Evolutionary conservation across 176 grass and related monocot genomes (phyloP), one percentile per base, ranked within the genome.

Genomic region (Juncus inflexus): DNA sequence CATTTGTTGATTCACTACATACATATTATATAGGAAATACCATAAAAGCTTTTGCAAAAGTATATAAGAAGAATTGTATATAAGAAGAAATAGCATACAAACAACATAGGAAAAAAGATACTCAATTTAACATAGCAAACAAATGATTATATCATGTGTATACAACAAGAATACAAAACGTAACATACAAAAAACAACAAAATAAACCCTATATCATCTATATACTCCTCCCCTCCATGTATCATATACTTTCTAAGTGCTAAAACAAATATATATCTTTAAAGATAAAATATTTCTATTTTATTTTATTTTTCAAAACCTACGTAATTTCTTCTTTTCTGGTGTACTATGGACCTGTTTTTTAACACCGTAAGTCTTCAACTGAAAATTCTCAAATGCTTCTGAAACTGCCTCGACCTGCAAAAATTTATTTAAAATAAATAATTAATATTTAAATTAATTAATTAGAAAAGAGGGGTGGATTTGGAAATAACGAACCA

Each of bases 331-430:
- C 74, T 86, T 96, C 70, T 90, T 91, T 71, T 86, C 86, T 15
- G 92, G 92, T 3, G 85, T 97, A 12, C 81, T 84, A 40, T 97
- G 92, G 45, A 97, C 87, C 43, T 97, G 92, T 40, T 81, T 78
- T 81, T 97, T 97, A 15, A 79, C 77, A 9, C 87, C 92, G 12
- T 97, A 97, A 53, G 81, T 89, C 41, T 62, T 80, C 72, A 96
- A 0, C 50, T 96, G 92, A 12, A 96, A 73, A 55, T 96, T 96
- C 66, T 96, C 92, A 51, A 96, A 96, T 12, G 92, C 92, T 75
- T 83, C 77, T 12, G 92, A 86, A 50, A 96, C 65, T 0, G 82
- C 87, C 42, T 89, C 84, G 4, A 96, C 87, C 87, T 96, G 70
- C 35, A 49, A 50, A 52, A 13, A 59, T 37, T 12, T 16, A 65